A percentile compares a stretch with the other conserved stretches of the same genome.
These are phyloP conservation scores for Mycena epipterygia DNA, from an alignment of 768 basidiomycete genomes.

Conservation along the genomic window DNA sequence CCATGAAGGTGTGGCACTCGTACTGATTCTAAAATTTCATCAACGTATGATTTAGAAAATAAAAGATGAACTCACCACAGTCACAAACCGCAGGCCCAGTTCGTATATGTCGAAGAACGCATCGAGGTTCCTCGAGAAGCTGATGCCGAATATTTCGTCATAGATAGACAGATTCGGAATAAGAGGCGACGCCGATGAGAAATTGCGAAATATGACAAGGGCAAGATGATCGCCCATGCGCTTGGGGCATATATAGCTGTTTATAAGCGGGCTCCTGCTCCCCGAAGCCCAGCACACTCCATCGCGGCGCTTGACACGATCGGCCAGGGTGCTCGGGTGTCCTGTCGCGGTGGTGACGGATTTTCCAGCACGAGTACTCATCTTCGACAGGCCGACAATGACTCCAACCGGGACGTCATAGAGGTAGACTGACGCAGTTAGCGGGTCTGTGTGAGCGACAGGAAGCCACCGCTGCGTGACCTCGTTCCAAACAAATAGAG, in stretches of 20 bases:
- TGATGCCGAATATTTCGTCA: not conserved
- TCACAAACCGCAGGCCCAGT: not conserved
- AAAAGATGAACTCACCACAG: not conserved
- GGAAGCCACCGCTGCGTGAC: not conserved
- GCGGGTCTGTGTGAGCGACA: not conserved
- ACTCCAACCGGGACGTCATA: not conserved
- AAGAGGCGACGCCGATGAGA: not conserved
- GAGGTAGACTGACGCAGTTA: not conserved
- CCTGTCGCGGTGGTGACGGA: not conserved
- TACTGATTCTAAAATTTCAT: not conserved
- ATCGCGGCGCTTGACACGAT: not conserved
- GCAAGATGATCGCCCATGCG: slow-evolving; percentile 8
- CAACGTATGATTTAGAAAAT: not conserved
- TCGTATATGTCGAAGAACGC: not conserved
- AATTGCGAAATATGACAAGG: not conserved
- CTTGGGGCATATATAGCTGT: slow-evolving; percentile 1
- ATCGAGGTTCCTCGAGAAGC: not conserved
- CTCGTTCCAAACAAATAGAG: not conserved
- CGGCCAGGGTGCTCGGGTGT: not conserved
- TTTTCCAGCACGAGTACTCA: not conserved
- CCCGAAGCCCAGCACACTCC: slow-evolving; percentile 3
- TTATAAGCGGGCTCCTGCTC: not conserved
- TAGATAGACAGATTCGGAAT: not conserved
- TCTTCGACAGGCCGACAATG: not conserved
- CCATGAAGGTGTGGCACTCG: not conserved